These are phyloP conservation scores for Trametes versicolor DNA, from an alignment of 1,284 basidiomycete species.

Conservation along the genomic window DNA sequence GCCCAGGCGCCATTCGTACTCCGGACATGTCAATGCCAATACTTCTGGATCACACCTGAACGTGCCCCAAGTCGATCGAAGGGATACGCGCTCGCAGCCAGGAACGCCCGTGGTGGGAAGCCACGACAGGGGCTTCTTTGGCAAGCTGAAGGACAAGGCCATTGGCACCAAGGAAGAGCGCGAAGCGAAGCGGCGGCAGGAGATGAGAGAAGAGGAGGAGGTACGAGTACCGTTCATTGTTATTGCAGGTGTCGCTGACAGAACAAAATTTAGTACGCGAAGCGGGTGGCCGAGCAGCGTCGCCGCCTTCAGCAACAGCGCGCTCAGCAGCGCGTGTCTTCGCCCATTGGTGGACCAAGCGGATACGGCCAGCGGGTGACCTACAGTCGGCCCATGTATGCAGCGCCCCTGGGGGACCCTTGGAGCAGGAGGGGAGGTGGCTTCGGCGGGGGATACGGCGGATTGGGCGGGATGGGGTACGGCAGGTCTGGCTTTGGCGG, in stretches of 20 bases:
- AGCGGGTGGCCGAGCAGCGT: conserved; percentile 43
- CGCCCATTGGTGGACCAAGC: conserved; percentile 20
- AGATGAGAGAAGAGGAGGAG: conserved; percentile 48
- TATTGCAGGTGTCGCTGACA: neutral
- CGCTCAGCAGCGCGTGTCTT: conserved; percentile 39
- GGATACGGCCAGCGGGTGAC: conserved; percentile 12
- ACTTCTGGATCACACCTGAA: conserved; percentile 14
- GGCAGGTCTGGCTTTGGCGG: conserved; percentile 18
- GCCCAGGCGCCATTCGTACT: conserved; percentile 47
- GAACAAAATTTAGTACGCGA: conserved; percentile 31
- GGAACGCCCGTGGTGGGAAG: conserved; percentile 27
- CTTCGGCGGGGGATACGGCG: conserved; percentile 26
- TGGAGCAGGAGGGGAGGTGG: conserved; percentile 28
- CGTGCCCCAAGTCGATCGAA: conserved; percentile 16
- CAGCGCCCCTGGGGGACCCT: conserved; percentile 38
- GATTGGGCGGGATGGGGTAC: conserved; percentile 20
- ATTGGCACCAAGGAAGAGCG: conserved; percentile 72
- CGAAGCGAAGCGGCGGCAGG: conserved; percentile 48
- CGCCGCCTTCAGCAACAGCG: conserved; percentile 41
- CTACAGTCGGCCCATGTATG: conserved; percentile 38
- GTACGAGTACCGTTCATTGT: conserved; percentile 41
- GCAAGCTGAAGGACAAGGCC: conserved; percentile 68
- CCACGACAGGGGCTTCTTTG: conserved; percentile 62
- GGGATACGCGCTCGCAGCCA: conserved; percentile 35
- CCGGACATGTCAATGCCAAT: conserved; percentile 30